Evolutionary conservation across 352 stramenopile species (phyloP), one percentile per base, ranked within the genome.

Genomic region (Peronospora destructor): DNA sequence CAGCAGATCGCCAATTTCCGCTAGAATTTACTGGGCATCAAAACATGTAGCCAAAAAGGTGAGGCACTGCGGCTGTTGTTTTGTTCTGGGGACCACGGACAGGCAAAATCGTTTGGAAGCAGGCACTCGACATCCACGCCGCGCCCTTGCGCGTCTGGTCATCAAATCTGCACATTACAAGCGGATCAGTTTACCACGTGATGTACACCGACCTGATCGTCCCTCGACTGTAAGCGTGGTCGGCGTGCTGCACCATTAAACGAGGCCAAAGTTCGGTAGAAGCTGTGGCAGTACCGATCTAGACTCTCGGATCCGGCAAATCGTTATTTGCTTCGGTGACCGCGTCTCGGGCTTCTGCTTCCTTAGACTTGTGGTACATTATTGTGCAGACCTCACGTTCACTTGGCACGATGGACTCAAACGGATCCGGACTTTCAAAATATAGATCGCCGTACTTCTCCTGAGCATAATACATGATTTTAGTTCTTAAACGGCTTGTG

Each of bases 361-460:
- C n/a, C 21, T 67, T 59, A 37, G 63, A 26, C n/a, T 70, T 57
- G 14, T 59, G 38, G 23, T 73, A 79, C 9, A 68, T 87, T 43
- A 87, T 80, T n/a, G 75, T 91, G 28, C 64, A 77, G 10, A 91
- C 47, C 43, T 78, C 50, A 23, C 62, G 71, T 29, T 71, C 34
- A 49, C 64, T 82, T 6, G 66, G 49, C 14, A 89, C 81, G 23
- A 89, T 73, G 3, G 47, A 34, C 17, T 78, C 70, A 42, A 91
- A 91, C 36, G 78, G 77, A 53, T 91, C 81, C 0, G 68, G 60
- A 39, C 59, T 88, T 33, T 66, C 61, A 26, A 87, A 91, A 32
- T 71, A 81, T 28, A 85, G 51, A 10, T 86, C 68, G 0, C 78
- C 78, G 36, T 83, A 88, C 32, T 76, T 60, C 23, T 69, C 45